These are phyloP conservation scores for Porphyrellus sp. DNA, from an alignment of 1,284 basidiomycete species.

Conservation along the genomic window DNA sequence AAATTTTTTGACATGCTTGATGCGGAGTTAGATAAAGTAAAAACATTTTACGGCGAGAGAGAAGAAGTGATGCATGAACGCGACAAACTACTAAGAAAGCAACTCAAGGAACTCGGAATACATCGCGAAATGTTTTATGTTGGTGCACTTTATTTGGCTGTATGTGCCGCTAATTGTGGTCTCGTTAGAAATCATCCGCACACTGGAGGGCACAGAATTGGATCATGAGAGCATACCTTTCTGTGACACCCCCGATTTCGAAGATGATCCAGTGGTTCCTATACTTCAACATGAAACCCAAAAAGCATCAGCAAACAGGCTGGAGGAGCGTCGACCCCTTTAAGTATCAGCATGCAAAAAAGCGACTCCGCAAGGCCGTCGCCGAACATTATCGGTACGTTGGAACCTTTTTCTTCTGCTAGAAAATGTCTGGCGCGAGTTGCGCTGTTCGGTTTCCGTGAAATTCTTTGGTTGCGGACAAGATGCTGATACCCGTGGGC, in stretches of 20 bases:
- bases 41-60: slow-evolving; percentile 74
- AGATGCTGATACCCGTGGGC: slow-evolving; percentile 11
- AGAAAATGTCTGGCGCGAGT: no score
- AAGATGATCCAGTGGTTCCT: not conserved
- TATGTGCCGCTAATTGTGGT: slow-evolving; percentile 2
- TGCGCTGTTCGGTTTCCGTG: not conserved
- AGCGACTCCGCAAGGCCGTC: slow-evolving; percentile 78
- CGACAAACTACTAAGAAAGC: slow-evolving; percentile 55
- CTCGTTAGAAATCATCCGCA: slow-evolving; percentile 20
- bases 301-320: not conserved
- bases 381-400: slow-evolving; percentile 80
- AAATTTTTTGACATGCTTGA: slow-evolving; percentile 77
- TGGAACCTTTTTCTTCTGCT: not conserved
- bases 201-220: slow-evolving; percentile 9
- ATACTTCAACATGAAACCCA: not conserved
- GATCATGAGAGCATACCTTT: slow-evolving; percentile 12
- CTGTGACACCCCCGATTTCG: slow-evolving; percentile 7
- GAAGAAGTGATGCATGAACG: slow-evolving; percentile 65
- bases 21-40: slow-evolving; percentile 75
- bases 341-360: slow-evolving; percentile 79
- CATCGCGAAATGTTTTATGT: slow-evolving; percentile 72
- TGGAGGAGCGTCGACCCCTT: slow-evolving; percentile 54
- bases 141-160: slow-evolving; percentile 19
- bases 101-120: slow-evolving; percentile 71
- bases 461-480: not conserved